Evolutionary conservation across 176 grass and related monocot genomes (phyloP), one percentile per base, ranked within the genome.

Genomic region (Areca catechu): DNA sequence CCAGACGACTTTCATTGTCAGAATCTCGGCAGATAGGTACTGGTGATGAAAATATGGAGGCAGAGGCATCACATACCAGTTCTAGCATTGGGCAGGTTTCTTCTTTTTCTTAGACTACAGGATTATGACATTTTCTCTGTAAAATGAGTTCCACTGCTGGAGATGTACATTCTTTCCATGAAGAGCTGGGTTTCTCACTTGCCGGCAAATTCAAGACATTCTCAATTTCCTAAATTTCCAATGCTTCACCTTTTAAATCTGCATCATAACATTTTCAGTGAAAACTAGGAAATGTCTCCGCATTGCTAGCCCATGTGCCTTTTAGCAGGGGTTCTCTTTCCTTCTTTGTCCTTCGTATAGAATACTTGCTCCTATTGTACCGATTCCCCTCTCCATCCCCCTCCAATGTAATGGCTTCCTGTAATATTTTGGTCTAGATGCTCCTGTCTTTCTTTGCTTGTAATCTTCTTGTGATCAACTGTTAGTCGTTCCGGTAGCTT

Each of bases 11-110:
- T 52, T n/a, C 54, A 19, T 21, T 74, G 29, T 74, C 77, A 23
- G 83, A 81, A 65, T 70, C 78, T 50, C 77, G 70, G 63, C 84
- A 88, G 75, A 63, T 84, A 83, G 22, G 62, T 22, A 57, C 71
- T 20, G 77, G 54, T 72, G 89, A 93, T 68, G 73, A 83, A 71
- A 82, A 51, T 66, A 70, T 76, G 20, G 89, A 95, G 69, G 77
- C 65, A 66, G 84, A 82, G 62, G 77, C 77, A 57, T 88, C 86
- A 50, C 83, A 85, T 60, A 79, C 80, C 52, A 53, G 72, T 65
- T 70, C 73, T 25, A 52, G 79, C 66, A 60, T 14, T 18, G 49
- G 18, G 55, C 67, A 66, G 71, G 79, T 56, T 54, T 53, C 74
- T 62, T 57, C 63, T 53, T 20, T 72, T 83, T 68, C 69, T 62